phyloP scores from a whole-genome alignment of 176 grass and related monocot species.

The Tillandsia fasciculata region DNA sequence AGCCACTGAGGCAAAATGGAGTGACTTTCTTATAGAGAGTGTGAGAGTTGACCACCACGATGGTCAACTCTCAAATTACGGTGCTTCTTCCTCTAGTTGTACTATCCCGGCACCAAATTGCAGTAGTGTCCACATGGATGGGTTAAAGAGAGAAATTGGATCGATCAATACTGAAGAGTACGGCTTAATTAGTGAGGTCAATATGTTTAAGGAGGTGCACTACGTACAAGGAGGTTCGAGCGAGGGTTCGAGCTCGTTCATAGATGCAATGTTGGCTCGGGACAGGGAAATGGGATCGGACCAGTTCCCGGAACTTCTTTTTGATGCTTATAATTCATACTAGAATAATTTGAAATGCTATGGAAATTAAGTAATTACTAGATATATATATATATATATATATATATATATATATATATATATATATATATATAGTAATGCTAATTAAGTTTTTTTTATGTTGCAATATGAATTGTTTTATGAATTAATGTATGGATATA shows the following conservation, averaged over 20 bases:
- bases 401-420: too few species aligned
- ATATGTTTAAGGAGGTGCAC: background rate
- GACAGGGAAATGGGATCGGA: conserved; percentile 62
- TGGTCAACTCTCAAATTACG: background rate
- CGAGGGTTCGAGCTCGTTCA: conserved; percentile 51
- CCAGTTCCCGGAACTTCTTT: conserved; percentile 41
- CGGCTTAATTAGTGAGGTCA: background rate
- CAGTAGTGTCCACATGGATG: background rate
- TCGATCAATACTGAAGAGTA: background rate
- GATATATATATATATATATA: too few species aligned
- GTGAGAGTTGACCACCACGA: background rate
- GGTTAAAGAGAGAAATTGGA: conserved; percentile 10
- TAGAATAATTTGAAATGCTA: conserved; percentile 22
- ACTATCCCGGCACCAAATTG: background rate
- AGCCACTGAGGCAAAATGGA: background rate
- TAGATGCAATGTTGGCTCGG: conserved; percentile 76
- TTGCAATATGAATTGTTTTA: too few species aligned
- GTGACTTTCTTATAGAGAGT: conserved; percentile 23
- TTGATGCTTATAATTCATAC: conserved; percentile 22
- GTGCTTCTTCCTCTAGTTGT: background rate
- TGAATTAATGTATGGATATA: too few species aligned
- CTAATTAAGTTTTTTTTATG: too few species aligned
- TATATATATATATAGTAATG: too few species aligned
- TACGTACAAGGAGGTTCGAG: conserved; percentile 11
- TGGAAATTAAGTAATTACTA: too few species aligned